Base-by-base conservation (phyloP, 1,139 yeast genomes). In the Nakaseomyces kungkrabaensis region DNA sequence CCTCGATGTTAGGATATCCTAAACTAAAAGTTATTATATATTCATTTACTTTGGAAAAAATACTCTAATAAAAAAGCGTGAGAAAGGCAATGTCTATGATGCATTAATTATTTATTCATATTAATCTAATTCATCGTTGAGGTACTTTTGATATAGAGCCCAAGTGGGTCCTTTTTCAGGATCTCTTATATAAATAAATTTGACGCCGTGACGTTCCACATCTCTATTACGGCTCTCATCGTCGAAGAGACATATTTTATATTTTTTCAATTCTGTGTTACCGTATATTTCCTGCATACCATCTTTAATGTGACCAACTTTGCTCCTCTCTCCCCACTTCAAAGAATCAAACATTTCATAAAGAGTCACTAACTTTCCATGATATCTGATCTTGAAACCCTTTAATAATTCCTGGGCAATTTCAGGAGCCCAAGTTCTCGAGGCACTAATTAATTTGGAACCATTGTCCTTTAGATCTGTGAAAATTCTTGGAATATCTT, bases 271-370 rank as follows among this genome's bases (percentile, higher is more conserved):
- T 29, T 58, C 48, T 13, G 60, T 61, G 50, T 76, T 64, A 31
- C 72, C 76, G 49, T 72, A 73, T 46, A 71, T 65, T 0, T 73
- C 74, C 5, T 76, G 76, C 22, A 71, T 47, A 37, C 60, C 63
- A 41, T 65, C 66, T 22, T 61, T 61, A 24, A 81, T 72, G 58
- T 81, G 85, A 22, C 69, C 72, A 10, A 68, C 70, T 56, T 81
- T 80, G 13, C 79, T 69, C 5, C 81, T 78, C 48, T 75, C 77
- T 0, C 85, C 85, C 85, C 85, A 80, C 60, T 79, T 81, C 42
- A 74, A 63, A 31, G 71, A 72, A 55, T 73, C 75, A 56, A 80
- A 78, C 13, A 63, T 29, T 7, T 57, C 50, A n/a, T 52, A 52
- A 47, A 65, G 51, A 24, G 62, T 52, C 3, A 59, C 52, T 3